Conservation (phyloP, 1,284 basidiomycete species). For the Cryptococcus jaspeensis region DNA sequence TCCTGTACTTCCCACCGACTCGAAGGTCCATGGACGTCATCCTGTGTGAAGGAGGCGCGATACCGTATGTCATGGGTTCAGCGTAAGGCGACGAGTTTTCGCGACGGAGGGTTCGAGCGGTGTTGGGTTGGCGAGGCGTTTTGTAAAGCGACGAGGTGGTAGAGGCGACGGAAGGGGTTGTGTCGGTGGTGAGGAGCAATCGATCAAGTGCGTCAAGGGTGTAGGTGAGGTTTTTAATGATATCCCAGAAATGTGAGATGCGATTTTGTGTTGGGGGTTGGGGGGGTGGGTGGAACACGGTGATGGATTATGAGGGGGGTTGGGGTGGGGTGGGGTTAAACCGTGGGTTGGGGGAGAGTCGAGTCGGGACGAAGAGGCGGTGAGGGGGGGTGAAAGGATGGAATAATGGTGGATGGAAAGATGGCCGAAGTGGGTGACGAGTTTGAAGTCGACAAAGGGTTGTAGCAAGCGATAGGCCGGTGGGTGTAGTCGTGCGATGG, state of each 20-base stretch:
- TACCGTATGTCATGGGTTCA: conserved; percentile 16
- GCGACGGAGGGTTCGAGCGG: conserved; percentile 2
- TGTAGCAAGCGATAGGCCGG: background rate
- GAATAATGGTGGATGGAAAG: background rate
- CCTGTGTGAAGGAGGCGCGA: conserved; percentile 20
- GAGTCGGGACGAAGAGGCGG: background rate
- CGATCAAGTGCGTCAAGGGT: background rate
- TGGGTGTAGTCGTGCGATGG: background rate
- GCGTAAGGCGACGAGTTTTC: background rate
- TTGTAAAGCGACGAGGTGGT: conserved; percentile 3
- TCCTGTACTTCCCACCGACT: conserved; percentile 96
- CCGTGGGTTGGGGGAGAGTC: conserved; percentile 5
- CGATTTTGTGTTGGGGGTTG: background rate
- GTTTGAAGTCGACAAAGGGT: background rate
- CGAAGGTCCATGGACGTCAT: conserved; percentile 75
- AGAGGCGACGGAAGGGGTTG: background rate
- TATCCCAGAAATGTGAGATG: conserved; percentile 2
- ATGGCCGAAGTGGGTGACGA: background rate
- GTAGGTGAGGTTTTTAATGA: conserved; percentile 2
- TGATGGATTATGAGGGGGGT: conserved; percentile 1
- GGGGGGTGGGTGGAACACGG: background rate
- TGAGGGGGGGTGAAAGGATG: background rate
- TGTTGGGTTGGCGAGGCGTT: conserved; percentile 2
- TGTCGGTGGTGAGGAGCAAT: background rate
- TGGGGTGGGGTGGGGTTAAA: background rate